Base-by-base conservation (phyloP, 495 filamentous ascomycete species). In the Cetradonia linearis region DNA sequence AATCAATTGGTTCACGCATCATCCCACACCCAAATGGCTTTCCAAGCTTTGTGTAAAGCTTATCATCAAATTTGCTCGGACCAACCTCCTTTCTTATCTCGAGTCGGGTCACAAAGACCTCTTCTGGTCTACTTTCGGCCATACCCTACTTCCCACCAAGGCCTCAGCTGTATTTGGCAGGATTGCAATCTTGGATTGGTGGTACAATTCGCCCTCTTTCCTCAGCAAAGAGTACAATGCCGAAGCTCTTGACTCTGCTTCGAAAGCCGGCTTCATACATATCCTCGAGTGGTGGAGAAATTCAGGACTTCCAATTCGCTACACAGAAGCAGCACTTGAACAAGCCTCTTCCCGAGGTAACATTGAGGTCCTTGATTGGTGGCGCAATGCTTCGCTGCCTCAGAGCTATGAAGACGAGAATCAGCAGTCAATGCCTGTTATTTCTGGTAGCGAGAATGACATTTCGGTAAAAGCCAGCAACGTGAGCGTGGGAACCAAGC, bases 241-340 rank as follows among this genome's bases (percentile, higher is more conserved):
- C 49, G 90, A 95, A 70, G 87, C 91, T 31, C 79, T 96, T 66
- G 88, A 96, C 70, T 85, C 87, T 44, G 91, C 91, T 14, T 92
- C 87, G 18, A 83, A 84, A 46, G 82, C 86, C 40, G 91, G 91
- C 14, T 89, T 89, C 65, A 78, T 92, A 30, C 82, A 87, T 58
- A 87, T 95, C 0, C 77, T 96, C 5, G 86, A 95, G 52, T 96
- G 91, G 91, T 96, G 91, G 91, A 83, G 85, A 18, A 75, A 81
- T 27, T 91, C 88, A 0, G 87, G 86, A 0, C 80, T 96, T 0
- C 79, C 86, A 14, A 78, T 95, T 5, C 86, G 86, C 63, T 95
- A 94, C 69, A 89, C 84, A 27, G 91, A 95, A 63, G 76, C 83
- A 2, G 88, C 91, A 0, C 83, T 96, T 44, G 91, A 96, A 69